Evolutionary conservation across 768 basidiomycete species (phyloP), one percentile per base, ranked within the genome.

Genomic region (Pulveroboletus sp.): DNA sequence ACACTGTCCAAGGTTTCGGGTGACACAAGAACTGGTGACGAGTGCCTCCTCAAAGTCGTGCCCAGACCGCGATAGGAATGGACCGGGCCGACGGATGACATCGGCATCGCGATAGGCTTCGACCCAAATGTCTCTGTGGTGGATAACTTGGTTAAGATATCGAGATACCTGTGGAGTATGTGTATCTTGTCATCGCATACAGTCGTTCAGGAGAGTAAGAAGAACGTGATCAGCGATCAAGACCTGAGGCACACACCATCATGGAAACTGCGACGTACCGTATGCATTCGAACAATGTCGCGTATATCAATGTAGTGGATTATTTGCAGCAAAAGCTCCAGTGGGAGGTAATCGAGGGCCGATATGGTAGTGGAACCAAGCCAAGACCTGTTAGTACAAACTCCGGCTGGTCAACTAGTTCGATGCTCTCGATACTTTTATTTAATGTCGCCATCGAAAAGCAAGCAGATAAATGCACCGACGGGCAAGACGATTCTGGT

Each of bases 71-170:
- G 40, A 52, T 25, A 20, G 45, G 13, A 52, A 51, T 12, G 58
- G 62, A 0, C 61, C 61, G 2, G 61, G 56, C 21, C 50, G 59
- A 19, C 42, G 41, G 43, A 61, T 20, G 12, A 61, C 49, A 4
- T 40, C n/a, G 38, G 49, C 43, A 0, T 20, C 40, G 33, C 57
- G 48, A 49, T 60, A 60, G n/a, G 43, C 44, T 5, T 50, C 20
- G 12, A 46, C 48, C 62, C 61, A 62, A 14, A 63, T 12, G 4
- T 42, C 40, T 43, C 47, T 58, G 23, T 6, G 20, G 27, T 38
- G 40, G 44, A 43, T 63, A 0, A 45, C 20, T 5, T 6, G 31
- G n/a, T 34, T 39, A 2, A 40, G n/a, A 25, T 13, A 33, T 25
- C 38, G 31, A 33, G 31, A 40, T 7, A 47, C 38, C 45, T 47